Base-by-base conservation (phyloP, 1,139 yeast species). In the Saccharomyces hybrid region DNA sequence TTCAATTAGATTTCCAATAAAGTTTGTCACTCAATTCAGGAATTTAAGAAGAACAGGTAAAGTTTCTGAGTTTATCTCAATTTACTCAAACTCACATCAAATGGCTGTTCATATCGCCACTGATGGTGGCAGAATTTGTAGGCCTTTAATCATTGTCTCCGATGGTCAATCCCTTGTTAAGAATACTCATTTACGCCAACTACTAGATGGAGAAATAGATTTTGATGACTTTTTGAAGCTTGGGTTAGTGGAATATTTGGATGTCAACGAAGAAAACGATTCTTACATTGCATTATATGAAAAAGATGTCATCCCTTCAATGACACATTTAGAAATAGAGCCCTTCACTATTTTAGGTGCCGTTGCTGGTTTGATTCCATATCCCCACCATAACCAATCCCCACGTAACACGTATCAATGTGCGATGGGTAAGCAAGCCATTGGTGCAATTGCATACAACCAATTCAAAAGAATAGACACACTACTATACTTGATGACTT, bases 341-440 rank as follows among this genome's bases (percentile, higher is more conserved):
- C 96, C 96, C 2, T 93, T 93, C 73, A 93, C 99, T 0, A 88
- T 93, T 2, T 76, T 93, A 53, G 99, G 99, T 58, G 99, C 99
- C 0, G 98, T 93, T 57, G 99, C 99, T 0, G 99, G 99, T 48
- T 79, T 93, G 63, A 93, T 93, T 79, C 99, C 99, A n/a, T 93
- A 93, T 66, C 99, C 99, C 32, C 99, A 93, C 70, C 99, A 93
- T 71, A 93, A 93, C 71, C 99, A 93, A 76, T 90, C 97, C 4
- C 99, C 99, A 51, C 85, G 99, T 80, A 93, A 93, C 71, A 93
- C 99, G 0, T 93, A 93, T 75, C 99, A 93, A 76, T 93, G 97
- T 81, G 99, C 99, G 70, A 93, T 93, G 99, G 99, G 99, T 83
- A 93, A 93, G 76, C 99, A 93, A 75, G 99, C 99, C 25, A 93